A percentile compares a stretch with the other conserved stretches of the same genome.
Conservation (phyloP, 2,329 filamentous ascomycete genomes). For the Leptographium flavum region DNA sequence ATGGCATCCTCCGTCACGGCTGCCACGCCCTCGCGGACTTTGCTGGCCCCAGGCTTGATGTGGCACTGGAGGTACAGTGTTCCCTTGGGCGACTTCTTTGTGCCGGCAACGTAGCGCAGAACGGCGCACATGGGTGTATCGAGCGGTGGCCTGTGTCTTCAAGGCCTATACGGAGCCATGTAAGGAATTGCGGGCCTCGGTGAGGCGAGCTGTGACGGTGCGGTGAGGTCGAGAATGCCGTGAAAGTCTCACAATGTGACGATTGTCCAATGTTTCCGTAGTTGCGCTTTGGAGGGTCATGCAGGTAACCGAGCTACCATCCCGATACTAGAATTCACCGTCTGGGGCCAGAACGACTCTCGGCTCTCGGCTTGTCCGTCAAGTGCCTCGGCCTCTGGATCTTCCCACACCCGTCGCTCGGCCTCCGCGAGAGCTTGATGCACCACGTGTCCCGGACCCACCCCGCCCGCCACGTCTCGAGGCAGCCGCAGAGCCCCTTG, state of each 20-base stretch:
- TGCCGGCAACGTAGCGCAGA: constrained; percentile 32
- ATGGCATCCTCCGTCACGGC: constrained; percentile 41
- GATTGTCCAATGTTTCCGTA: neutral
- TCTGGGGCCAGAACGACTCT: too few species aligned
- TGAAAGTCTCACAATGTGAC: neutral
- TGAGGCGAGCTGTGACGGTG: neutral
- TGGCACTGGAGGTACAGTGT: constrained; percentile 48
- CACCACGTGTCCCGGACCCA: constrained; percentile 18
- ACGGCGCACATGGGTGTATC: constrained; percentile 6
- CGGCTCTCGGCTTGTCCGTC: constrained; percentile 19
- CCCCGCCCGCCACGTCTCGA: constrained; percentile 20
- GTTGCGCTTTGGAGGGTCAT: constrained; percentile 6
- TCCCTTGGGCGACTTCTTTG: constrained; percentile 28
- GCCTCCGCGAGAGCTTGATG: constrained; percentile 16
- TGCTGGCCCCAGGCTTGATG: constrained; percentile 52
- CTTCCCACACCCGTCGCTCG: constrained; percentile 31
- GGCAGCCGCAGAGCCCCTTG: constrained; percentile 19
- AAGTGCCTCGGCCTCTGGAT: constrained; percentile 30
- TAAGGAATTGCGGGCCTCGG: too few species aligned
- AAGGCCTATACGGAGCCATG: neutral
- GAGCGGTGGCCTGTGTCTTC: neutral
- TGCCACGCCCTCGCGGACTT: constrained; percentile 44
- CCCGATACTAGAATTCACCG: neutral
- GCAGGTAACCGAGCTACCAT: constrained; percentile 5
- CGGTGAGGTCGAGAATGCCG: neutral